phyloP scores from a whole-genome alignment of 148 eudicot genomes.

The Arbutus unedo region DNA sequence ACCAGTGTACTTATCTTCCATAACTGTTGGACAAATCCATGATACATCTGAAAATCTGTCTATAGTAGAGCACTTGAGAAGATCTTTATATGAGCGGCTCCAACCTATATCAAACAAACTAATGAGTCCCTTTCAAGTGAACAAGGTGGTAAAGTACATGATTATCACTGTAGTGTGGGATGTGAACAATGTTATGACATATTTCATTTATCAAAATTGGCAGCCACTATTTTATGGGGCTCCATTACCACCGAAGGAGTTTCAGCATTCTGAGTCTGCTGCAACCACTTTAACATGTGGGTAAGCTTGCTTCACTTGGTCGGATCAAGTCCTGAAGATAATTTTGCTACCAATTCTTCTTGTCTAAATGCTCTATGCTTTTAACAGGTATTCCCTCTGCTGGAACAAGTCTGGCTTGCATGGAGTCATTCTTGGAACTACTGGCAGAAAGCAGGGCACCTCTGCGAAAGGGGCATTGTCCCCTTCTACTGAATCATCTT shows the following conservation, averaged over 20 bases:
- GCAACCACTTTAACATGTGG: constrained; percentile 81
- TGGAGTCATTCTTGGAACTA: constrained; percentile 88
- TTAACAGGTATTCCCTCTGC: constrained; percentile 68
- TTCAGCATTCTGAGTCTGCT: constrained; percentile 79
- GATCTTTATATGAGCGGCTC: constrained; percentile 65
- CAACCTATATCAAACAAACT: constrained; percentile 42
- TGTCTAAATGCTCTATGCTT: constrained; percentile 13
- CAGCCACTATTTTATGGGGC: constrained; percentile 76
- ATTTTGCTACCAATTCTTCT: neutral
- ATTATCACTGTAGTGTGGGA: neutral
- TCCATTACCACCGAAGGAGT: constrained; percentile 72
- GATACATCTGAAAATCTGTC: constrained; percentile 28
- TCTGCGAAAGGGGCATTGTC: constrained; percentile 79
- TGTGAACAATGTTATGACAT: neutral
- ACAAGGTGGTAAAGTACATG: constrained; percentile 51
- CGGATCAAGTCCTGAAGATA: constrained; percentile 4
- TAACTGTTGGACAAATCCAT: constrained; percentile 61
- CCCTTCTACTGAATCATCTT: constrained; percentile 76
- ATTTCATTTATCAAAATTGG: constrained; percentile 10
- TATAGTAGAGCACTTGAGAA: constrained; percentile 42
- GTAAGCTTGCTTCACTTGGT: constrained; percentile 35
- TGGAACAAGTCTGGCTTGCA: constrained; percentile 83
- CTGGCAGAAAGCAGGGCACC: constrained; percentile 96
- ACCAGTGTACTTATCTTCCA: constrained; percentile 75
- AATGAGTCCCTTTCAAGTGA: constrained; percentile 61